A percentile compares a stretch with the other conserved stretches of the same genome.
These are phyloP conservation scores for Pythium aquatile DNA, from an alignment of 352 stramenopile species.

Conservation along the genomic window DNA sequence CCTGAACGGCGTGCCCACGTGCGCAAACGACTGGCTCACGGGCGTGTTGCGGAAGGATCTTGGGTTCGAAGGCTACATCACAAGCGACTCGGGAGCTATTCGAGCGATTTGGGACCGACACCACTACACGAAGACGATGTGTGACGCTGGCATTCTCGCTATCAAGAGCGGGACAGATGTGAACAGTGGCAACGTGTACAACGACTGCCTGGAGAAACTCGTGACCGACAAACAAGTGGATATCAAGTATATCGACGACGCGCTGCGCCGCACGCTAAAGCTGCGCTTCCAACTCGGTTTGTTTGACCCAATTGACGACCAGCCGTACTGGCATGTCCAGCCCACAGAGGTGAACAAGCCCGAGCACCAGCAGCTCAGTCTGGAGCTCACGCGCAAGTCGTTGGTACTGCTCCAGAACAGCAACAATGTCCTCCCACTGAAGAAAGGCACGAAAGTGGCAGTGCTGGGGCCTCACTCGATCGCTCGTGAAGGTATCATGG, in stretches of 20 bases:
- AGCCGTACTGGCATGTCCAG: slow-evolving; percentile 76
- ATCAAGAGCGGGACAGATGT: slow-evolving; percentile 84
- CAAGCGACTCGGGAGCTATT: slow-evolving; percentile 93
- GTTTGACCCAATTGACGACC: slow-evolving; percentile 87
- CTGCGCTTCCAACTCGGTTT: slow-evolving; percentile 91
- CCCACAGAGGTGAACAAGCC: slow-evolving; percentile 73
- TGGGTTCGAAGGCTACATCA: slow-evolving; percentile 94
- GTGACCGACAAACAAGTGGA: slow-evolving; percentile 46
- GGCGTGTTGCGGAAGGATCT: slow-evolving; percentile 71
- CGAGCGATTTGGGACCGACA: slow-evolving; percentile 72
- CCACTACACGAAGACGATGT: slow-evolving; percentile 77
- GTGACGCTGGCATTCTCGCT: slow-evolving; percentile 53
- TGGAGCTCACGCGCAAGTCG: slow-evolving; percentile 79
- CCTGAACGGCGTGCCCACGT: slow-evolving; percentile 93
- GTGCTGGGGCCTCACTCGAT: slow-evolving; percentile 84
- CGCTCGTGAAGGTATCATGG: slow-evolving; percentile 57
- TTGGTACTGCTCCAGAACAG: slow-evolving; percentile 95
- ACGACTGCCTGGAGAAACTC: slow-evolving; percentile 66
- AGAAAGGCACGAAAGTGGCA: slow-evolving; percentile 47
- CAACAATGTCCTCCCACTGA: slow-evolving; percentile 66
- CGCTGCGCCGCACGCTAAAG: slow-evolving; percentile 65
- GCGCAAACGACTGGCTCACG: slow-evolving; percentile 82
- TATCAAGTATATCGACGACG: slow-evolving; percentile 54
- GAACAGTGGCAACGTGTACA: slow-evolving; percentile 85
- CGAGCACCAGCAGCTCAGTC: slow-evolving; percentile 55